Percentiles rank a stretch among this genome's conserved stretches.
Evolutionary conservation across 176 grass and related monocot species (phyloP).

Genomic region (Musa itinerans): DNA sequence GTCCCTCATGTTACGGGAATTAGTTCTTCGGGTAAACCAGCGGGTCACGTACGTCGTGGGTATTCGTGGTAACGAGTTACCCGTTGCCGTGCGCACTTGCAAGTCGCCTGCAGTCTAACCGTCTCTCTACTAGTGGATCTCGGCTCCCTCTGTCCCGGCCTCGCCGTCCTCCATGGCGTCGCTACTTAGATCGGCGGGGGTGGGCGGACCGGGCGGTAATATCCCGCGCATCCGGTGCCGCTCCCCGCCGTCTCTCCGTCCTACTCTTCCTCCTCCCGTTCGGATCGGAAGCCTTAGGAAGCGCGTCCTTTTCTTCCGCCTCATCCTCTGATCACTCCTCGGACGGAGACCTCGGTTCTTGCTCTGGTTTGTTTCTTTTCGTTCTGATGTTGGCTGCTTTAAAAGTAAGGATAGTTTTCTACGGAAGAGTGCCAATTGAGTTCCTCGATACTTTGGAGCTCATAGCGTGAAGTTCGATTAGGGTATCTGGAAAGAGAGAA

Average conservation of each 20-base stretch:
- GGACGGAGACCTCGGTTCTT: slow-evolving; percentile 9
- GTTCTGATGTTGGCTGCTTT: background rate
- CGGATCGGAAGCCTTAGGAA: background rate
- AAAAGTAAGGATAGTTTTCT: background rate
- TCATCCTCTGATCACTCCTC: slow-evolving; percentile 21
- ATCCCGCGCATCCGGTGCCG: slow-evolving; percentile 7
- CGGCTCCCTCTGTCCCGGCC: too few species aligned
- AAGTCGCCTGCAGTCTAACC: too few species aligned
- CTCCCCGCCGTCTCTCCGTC: slow-evolving; percentile 3
- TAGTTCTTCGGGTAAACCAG: too few species aligned
- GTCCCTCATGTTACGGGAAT: too few species aligned
- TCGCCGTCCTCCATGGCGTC: background rate
- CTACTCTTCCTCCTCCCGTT: slow-evolving; percentile 10
- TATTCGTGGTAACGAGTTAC: too few species aligned
- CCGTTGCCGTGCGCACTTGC: too few species aligned
- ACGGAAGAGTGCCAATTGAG: background rate
- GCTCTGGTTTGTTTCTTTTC: background rate
- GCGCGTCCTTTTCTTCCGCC: slow-evolving; percentile 15
- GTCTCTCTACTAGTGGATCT: background rate
- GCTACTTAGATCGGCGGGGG: background rate
- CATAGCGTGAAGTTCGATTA: too few species aligned
- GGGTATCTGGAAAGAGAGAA: background rate
- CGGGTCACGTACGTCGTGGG: too few species aligned
- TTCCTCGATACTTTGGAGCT: background rate
- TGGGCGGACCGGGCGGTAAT: slow-evolving; percentile 4